Percentiles rank a stretch among this genome's conserved stretches.
Conservation (phyloP, 2,329 filamentous ascomycete species). For the Xylariaceae sp. region DNA sequence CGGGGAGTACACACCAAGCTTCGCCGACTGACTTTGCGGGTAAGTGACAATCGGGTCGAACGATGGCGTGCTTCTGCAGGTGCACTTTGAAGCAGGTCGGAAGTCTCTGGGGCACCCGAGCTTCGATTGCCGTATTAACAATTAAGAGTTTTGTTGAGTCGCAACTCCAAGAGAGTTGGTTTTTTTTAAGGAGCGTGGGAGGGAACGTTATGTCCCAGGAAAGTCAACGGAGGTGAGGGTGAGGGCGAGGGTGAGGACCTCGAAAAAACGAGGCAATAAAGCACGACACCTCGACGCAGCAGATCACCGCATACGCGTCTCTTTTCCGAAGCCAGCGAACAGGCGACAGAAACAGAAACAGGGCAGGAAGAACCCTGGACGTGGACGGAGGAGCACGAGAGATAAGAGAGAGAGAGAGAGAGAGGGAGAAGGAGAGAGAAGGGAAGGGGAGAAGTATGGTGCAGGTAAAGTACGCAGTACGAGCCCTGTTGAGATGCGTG, state of each 20-base stretch:
- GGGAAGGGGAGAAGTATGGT: neutral
- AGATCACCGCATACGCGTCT: conserved; percentile 9
- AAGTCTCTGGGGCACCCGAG: conserved; percentile 11
- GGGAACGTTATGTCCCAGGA: conserved; percentile 13
- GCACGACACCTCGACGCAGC: conserved; percentile 11
- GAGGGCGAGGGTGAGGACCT: neutral
- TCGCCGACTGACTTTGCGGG: neutral
- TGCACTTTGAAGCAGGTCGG: conserved; percentile 10
- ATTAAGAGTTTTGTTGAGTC: conserved; percentile 13
- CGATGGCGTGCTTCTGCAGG: neutral
- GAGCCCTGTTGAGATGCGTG: neutral
- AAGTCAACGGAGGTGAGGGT: neutral
- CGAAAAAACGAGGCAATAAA: neutral
- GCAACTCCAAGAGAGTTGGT: conserved; percentile 2
- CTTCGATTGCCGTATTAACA: conserved; percentile 17
- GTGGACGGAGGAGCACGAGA: conserved; percentile 3
- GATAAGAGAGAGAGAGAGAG: conserved; percentile 4
- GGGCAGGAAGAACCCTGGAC: conserved; percentile 7
- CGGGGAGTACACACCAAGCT: conserved; percentile 8
- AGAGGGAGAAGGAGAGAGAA: conserved; percentile 8
- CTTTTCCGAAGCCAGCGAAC: conserved; percentile 8
- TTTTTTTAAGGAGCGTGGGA: conserved; percentile 20
- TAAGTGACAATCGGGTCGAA: conserved; percentile 4
- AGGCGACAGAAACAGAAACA: neutral
- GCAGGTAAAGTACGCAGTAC: neutral